Base-by-base conservation (phyloP, 2,329 filamentous ascomycete genomes). In the Xylaria sp. region DNA sequence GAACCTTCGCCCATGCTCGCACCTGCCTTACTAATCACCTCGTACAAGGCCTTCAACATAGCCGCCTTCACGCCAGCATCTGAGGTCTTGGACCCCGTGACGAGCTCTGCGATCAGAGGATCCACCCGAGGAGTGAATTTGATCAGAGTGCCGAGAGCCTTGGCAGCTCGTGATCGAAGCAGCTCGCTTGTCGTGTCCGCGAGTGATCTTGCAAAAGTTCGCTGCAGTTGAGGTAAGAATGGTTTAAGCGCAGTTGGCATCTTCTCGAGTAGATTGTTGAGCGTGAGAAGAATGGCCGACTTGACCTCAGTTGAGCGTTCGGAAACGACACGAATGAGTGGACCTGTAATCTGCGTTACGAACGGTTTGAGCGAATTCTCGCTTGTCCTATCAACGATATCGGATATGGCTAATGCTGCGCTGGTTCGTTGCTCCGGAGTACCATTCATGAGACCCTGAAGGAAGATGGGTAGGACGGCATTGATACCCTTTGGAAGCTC, bases 401-500 rank as follows among this genome's bases (percentile, higher is more conserved):
- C 96, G 2, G 94, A 97, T 73, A 99, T 96, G 63, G 93, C 96
- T 69, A 98, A 85, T 51, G 96, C 96, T 65, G 96, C 90, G 77
- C 96, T 92, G 29, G 93, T 96, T 77, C 94, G 88, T 82, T 99
- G 96, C 5, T 99, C 96, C 17, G 92, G 84, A 42, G 92, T 94
- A 65, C 96, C 96, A 75, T 99, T 98, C 91, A 99, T 97, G 72
- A 99, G 86, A 80, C 96, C 96, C 78, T 99, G 96, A 76, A 98
- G 81, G 87, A 99, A 98, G 72, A 99, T 98, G 1, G 96, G 96
- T 68, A 99, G 82, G 71, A 99, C 90, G 69, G 96, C 94, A 76
- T 94, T 97, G 84, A 99, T 97, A 69, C 96, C 96, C 87, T 98
- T 99, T 1, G 95, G 96, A 63, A 98, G 83, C 73, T 89, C 86